Evolutionary conservation across 371 early-diverging fungal species (phyloP).

Genomic region (Saksenaea vasiformis): DNA sequence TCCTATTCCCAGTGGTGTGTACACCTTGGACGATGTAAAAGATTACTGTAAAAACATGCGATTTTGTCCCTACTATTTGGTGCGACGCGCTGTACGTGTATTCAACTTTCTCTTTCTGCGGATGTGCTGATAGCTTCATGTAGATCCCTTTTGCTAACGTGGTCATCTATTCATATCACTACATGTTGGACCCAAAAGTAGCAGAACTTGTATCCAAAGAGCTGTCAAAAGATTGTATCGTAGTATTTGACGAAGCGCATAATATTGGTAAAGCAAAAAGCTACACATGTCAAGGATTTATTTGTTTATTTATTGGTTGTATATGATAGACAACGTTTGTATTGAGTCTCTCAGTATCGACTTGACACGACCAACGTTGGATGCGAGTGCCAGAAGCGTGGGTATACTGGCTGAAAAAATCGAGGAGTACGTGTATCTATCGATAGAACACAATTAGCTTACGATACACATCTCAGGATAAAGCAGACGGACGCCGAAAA

Average conservation of each 20-base stretch:
- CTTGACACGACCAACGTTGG: constrained; percentile 88
- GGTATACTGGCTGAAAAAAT: constrained; percentile 71
- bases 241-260: constrained; percentile 99
- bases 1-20: constrained; percentile 88
- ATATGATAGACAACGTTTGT: constrained; percentile 89
- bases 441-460: background rate
- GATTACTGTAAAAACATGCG: constrained; percentile 72
- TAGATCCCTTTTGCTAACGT: constrained; percentile 93
- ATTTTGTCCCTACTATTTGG: constrained; percentile 96
- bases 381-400: constrained; percentile 85
- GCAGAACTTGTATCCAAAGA: constrained; percentile 96
- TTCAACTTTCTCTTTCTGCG: background rate
- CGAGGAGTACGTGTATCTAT: constrained; percentile 52
- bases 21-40: constrained; percentile 94
- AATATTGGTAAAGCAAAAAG: constrained; percentile 88
- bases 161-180: constrained; percentile 99
- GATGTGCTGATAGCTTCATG: background rate
- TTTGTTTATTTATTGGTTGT: background rate
- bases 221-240: constrained; percentile 92
- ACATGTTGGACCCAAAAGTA: constrained; percentile 99
- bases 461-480: constrained; percentile 49
- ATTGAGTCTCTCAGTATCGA: constrained; percentile 98
- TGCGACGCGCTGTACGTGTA: constrained; percentile 76
- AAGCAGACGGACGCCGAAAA: constrained; percentile 87
- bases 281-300: background rate